These are phyloP conservation scores for Fraxinus paxiana DNA, from an alignment of 305 asterid species.

Conservation along the genomic window DNA sequence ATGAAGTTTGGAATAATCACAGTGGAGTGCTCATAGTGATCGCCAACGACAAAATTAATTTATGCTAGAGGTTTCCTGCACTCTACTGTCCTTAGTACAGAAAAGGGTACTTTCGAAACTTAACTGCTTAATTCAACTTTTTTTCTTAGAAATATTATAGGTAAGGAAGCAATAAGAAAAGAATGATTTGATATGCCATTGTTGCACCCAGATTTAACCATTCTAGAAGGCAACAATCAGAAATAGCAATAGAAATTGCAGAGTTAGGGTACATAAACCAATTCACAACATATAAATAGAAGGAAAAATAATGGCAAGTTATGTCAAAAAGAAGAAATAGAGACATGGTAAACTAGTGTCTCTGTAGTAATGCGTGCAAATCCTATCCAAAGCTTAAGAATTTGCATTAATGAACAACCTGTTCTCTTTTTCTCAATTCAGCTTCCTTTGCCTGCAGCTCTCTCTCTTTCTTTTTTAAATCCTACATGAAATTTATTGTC, in stretches of 20 bases:
- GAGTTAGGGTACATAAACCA: neutral
- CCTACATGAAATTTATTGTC: slow-evolving; percentile 42
- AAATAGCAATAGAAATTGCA: neutral
- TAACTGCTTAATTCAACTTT: neutral
- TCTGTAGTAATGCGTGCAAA: neutral
- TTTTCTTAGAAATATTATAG: neutral
- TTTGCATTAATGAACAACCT: slow-evolving; percentile 38
- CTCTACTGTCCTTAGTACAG: neutral
- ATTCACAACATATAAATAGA: neutral
- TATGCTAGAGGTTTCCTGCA: neutral
- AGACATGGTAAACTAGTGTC: neutral
- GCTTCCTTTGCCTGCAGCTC: slow-evolving; percentile 94
- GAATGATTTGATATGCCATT: neutral
- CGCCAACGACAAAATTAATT: neutral
- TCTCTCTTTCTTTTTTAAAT: slow-evolving; percentile 84
- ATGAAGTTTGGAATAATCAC: neutral
- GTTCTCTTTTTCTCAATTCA: slow-evolving; percentile 81
- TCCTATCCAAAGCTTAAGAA: neutral
- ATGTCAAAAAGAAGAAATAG: neutral
- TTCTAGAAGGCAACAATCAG: neutral
- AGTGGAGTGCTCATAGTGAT: neutral
- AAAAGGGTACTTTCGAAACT: neutral
- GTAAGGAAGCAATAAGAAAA: neutral
- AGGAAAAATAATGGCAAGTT: neutral
- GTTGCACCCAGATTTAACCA: neutral